A percentile compares a stretch with the other conserved stretches of the same genome.
Evolutionary conservation across 768 basidiomycete species (phyloP).

Genomic region (Tricholoma sp.): DNA sequence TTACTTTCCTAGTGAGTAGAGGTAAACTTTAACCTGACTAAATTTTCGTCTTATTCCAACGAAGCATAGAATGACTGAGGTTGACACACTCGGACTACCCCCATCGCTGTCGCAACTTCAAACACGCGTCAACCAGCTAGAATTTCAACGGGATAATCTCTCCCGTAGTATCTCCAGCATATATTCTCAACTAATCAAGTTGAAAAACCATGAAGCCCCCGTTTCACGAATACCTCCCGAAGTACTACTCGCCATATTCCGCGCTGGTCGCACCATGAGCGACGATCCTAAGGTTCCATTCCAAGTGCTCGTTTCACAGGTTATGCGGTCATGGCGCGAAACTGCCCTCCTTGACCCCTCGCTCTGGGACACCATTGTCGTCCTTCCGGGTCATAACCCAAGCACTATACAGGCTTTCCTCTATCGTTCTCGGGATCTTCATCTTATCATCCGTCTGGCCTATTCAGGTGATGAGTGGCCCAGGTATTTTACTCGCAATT

Average conservation of each 20-base stretch:
- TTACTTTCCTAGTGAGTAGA: too few species aligned
- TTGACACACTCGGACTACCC: neutral
- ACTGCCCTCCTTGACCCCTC: neutral
- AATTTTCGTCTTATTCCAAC: too few species aligned
- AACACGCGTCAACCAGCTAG: neutral
- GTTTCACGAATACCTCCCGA: neutral
- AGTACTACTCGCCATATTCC: neutral
- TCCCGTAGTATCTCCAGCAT: neutral
- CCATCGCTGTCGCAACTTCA: neutral
- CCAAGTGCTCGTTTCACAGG: neutral
- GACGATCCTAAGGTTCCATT: neutral
- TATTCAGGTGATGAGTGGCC: neutral
- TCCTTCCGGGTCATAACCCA: neutral
- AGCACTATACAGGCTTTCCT: neutral
- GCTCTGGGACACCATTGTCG: neutral
- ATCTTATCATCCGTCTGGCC: neutral
- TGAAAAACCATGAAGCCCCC: neutral
- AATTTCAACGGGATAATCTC: neutral
- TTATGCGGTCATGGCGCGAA: neutral
- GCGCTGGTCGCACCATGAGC: neutral
- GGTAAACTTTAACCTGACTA: too few species aligned
- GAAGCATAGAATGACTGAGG: neutral
- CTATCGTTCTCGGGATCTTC: neutral
- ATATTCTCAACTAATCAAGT: neutral
- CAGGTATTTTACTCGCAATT: neutral